Percentiles rank a stretch among this genome's conserved stretches.
These are phyloP conservation scores for Arachis hypogaea DNA, from an alignment of 306 rosid genomes.

Conservation along the genomic window DNA sequence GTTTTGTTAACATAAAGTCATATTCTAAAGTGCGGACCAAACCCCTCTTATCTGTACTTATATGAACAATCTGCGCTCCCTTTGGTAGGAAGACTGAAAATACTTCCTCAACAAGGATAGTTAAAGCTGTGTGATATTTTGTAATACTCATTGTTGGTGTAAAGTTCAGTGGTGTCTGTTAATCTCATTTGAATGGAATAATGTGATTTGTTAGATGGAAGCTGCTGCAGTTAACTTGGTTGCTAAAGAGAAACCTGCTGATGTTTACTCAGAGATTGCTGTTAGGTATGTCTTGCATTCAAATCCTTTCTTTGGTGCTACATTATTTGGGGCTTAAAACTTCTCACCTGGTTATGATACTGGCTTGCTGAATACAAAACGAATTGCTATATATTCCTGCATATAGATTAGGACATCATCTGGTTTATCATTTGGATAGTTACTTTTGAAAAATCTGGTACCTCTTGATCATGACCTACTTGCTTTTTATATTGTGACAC, in stretches of 20 bases:
- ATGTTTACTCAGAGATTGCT: constrained; percentile 89
- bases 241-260: constrained; percentile 77
- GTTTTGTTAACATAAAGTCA: not conserved
- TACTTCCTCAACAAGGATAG: constrained; percentile 19
- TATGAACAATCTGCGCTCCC: not conserved
- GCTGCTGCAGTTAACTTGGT: constrained; percentile 91
- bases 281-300: constrained; percentile 49
- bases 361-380: constrained; percentile 27
- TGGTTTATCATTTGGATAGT: not conserved
- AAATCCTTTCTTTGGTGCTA: constrained; percentile 1
- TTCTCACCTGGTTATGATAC: constrained; percentile 2
- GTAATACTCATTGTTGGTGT: constrained; percentile 20
- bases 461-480: constrained; percentile 1
- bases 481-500: not conserved
- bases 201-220: constrained; percentile 59
- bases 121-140: constrained; percentile 1
- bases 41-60: constrained; percentile 5
- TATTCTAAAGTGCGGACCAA: constrained; percentile 2
- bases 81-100: not conserved
- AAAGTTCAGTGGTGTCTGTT: constrained; percentile 25
- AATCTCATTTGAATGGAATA: constrained; percentile 37
- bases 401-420: constrained; percentile 13
- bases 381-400: constrained; percentile 8
- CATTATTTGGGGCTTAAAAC: constrained; percentile 22
- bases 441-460: constrained; percentile 1